Evolutionary conservation across 495 filamentous ascomycete genomes (phyloP), one percentile per base, ranked within the genome.

Genomic region (Aspergillus sclerotioniger): DNA sequence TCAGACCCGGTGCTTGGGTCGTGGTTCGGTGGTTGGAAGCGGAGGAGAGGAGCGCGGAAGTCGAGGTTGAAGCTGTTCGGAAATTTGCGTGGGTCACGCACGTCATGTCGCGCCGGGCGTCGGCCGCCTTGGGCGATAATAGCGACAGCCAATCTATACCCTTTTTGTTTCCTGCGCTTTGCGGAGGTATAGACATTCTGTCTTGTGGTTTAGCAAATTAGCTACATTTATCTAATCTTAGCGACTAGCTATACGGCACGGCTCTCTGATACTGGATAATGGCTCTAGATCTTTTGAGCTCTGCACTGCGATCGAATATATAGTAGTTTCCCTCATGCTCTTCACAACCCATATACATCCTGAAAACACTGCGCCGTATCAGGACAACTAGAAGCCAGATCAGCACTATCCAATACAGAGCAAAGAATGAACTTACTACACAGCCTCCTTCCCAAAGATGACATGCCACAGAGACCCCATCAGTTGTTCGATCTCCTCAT

Each of bases 401-500:
- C 50, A 70, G 62, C 28, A 47, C 41, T 17, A 21, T 6, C 32
- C 9, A 35, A 17, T 3, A 10, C 7, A 32, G 45, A 37, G 9
- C 6, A 8, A 31, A 20, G 32, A 13, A 20, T 12, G 13, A 55
- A 72, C 72, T 67, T 57, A 75, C 72, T 65, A 67, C n/a, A 75
- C 63, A 37, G 67, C 50, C 43, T 71, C 71, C 64, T 72, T 61
- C 53, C 72, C 77, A 53, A 83, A 87, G 58, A 85, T 76, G 59
- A 87, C 82, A 71, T 91, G 88, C 88, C 88, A 91, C 56, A 84
- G 64, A 62, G 86, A 90, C 71, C 91, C 88, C 73, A 89, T 76
- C 15, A 91, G 74, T 15, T 87, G 65, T 5, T 87, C 88, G 44
- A 79, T 84, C 35, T 81, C 66, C 21, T 75, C 73, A 54, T 88